Conservation (phyloP, 2,329 filamentous ascomycete species). For the Aspergillus bombycis region DNA sequence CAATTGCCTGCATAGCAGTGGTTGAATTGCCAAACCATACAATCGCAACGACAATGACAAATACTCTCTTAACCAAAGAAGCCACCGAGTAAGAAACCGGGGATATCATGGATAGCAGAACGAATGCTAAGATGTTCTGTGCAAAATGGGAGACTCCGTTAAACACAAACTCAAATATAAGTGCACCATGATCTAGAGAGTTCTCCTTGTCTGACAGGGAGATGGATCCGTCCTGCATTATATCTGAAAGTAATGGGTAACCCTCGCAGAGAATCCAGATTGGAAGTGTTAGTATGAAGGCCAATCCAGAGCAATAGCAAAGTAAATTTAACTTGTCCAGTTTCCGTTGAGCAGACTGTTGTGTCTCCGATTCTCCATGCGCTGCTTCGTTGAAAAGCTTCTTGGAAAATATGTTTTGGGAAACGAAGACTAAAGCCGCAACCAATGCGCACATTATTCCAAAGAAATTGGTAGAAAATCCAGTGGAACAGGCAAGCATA, state of each 20-base stretch:
- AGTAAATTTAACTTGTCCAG: constrained; percentile 95
- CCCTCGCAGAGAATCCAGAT: constrained; percentile 96
- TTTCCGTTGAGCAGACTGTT: constrained; percentile 67
- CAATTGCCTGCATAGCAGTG: constrained; percentile 77
- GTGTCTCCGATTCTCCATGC: constrained; percentile 75
- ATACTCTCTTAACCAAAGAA: constrained; percentile 93
- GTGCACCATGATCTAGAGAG: constrained; percentile 64
- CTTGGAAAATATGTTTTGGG: constrained; percentile 98
- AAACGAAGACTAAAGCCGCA: constrained; percentile 93
- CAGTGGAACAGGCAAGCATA: constrained; percentile 91
- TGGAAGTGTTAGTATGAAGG: constrained; percentile 83
- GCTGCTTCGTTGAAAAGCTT: constrained; percentile 95
- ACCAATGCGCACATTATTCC: constrained; percentile 88
- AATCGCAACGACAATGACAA: constrained; percentile 92
- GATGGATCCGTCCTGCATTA: constrained; percentile 79
- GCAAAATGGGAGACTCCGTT: constrained; percentile 96
- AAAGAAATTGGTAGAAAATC: constrained; percentile 83
- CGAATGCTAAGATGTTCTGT: constrained; percentile 93
- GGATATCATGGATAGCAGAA: constrained; percentile 88
- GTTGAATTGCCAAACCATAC: constrained; percentile 95
- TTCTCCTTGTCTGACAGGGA: constrained; percentile 76
- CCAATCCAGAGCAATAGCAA: constrained; percentile 94
- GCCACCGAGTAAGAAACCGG: constrained; percentile 97
- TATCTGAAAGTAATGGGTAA: constrained; percentile 73
- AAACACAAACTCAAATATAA: constrained; percentile 86